Conservation (phyloP, 202 grass and related monocot genomes). For the Zoysia matrella region DNA sequence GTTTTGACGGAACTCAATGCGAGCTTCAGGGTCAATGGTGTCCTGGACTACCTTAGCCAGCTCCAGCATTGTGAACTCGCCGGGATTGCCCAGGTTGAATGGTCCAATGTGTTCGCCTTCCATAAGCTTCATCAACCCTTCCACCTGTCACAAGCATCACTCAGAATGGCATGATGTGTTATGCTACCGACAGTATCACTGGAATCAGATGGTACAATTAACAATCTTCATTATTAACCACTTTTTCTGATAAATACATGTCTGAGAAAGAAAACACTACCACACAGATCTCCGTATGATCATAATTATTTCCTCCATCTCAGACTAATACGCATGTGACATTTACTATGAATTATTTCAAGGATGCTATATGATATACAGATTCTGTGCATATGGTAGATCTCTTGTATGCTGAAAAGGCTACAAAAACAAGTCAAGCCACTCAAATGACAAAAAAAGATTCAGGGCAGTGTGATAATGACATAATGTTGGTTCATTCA, state of each 20-base stretch:
- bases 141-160: slow-evolving; percentile 48
- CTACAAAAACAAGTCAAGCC: slow-evolving; percentile 7
- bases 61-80: too few species aligned
- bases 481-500: neutral
- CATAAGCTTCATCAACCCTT: slow-evolving; percentile 80
- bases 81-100: slow-evolving; percentile 41
- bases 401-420: neutral
- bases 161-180: neutral
- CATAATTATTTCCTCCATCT: neutral
- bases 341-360: neutral
- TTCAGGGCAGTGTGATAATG: neutral
- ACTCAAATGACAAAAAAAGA: neutral
- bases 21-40: too few species aligned
- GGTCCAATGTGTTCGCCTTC: slow-evolving; percentile 75
- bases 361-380: neutral
- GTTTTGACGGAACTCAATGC: too few species aligned
- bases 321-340: neutral
- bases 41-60: too few species aligned
- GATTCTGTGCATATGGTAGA: neutral
- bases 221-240: neutral
- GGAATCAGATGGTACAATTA: neutral
- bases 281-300: slow-evolving; percentile 8
- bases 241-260: slow-evolving; percentile 22
- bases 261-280: neutral
- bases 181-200: neutral